phyloP scores from a whole-genome alignment of 2,329 filamentous ascomycete species.

The Fusarium sp. region DNA sequence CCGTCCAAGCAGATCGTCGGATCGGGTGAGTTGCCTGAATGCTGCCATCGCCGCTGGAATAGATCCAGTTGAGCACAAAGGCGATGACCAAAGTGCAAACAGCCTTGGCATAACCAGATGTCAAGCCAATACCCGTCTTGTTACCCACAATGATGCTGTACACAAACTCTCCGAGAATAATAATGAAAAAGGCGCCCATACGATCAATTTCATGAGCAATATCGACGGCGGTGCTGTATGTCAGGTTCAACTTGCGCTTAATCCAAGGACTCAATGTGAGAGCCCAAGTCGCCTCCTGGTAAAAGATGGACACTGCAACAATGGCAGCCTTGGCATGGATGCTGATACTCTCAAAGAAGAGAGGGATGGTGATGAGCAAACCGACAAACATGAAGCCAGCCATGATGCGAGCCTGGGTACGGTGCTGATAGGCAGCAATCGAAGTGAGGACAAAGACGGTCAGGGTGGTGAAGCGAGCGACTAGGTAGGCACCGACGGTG shows the following conservation, averaged over 20 bases:
- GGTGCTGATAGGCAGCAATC: constrained; percentile 61
- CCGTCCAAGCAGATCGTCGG: constrained; percentile 57
- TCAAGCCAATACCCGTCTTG: constrained; percentile 59
- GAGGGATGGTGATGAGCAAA: constrained; percentile 56
- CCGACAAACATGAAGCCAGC: constrained; percentile 55
- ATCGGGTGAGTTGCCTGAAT: constrained; percentile 57
- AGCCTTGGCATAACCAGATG: constrained; percentile 56
- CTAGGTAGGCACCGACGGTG: constrained; percentile 59
- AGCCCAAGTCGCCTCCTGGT: constrained; percentile 58
- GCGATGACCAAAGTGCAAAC: constrained; percentile 62
- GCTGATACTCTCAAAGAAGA: constrained; percentile 57
- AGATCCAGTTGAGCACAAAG: constrained; percentile 64
- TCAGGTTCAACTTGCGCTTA: constrained; percentile 55
- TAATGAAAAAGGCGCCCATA: constrained; percentile 64
- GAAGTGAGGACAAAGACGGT: constrained; percentile 57
- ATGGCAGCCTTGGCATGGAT: constrained; percentile 56
- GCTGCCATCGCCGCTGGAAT: constrained; percentile 61
- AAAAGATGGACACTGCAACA: constrained; percentile 55
- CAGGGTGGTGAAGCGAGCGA: constrained; percentile 56
- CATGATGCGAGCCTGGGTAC: constrained; percentile 58
- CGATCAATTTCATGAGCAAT: constrained; percentile 63
- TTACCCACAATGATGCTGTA: constrained; percentile 61
- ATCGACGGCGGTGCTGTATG: constrained; percentile 61
- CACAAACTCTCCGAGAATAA: constrained; percentile 63
- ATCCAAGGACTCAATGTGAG: constrained; percentile 58